Evolutionary conservation across 257 asterid species (phyloP), one percentile per base, ranked within the genome.

Genomic region (Solanum bulbocastanum): DNA sequence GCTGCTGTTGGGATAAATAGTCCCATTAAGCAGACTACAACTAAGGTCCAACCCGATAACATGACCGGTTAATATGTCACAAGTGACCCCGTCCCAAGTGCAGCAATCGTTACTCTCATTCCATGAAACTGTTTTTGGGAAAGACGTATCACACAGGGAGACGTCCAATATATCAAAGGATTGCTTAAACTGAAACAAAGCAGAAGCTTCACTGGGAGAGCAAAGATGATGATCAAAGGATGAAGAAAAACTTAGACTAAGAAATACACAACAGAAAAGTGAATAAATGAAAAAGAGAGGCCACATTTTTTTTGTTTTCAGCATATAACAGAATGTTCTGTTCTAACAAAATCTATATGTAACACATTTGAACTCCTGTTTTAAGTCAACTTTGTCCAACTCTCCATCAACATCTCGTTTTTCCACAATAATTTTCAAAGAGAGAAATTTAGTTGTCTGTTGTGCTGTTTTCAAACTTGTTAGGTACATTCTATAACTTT

Each of bases 11-110:
- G 60, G 33, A 79, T 79, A 4, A 81, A 30, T 4, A 12, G 4
- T 39, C 12, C 25, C 69, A 2, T 0, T 0, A 32, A 82, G 27
- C 6, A 0, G 1, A 36, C 40, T 82, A 0, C 40, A 46, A 22
- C 69, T 82, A 32, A 82, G 86, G 3, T 82, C 86, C 0, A 82
- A 3, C 0, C 0, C 69, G 9, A 46, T 82, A 44, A 82, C 86
- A 6, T 27, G 14, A 36, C 69, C 86, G 2, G 0, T 82, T 33
- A 27, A 12, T 0, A 42, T 0, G 5, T 82, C n/a, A 52, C 86
- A 46, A 15, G 25, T 14, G 37, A 81, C 68, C 2, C 85, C 65
- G 1, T 46, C 9, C 68, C 66, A 81, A 2, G 0, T 49, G n/a
- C 85, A 81, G 12, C 62, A 81, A 30, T 65, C 72, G 1, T 3